phyloP scores from a whole-genome alignment of 2,329 filamentous ascomycete genomes.

The Paecilomyces dactylethromorphus region DNA sequence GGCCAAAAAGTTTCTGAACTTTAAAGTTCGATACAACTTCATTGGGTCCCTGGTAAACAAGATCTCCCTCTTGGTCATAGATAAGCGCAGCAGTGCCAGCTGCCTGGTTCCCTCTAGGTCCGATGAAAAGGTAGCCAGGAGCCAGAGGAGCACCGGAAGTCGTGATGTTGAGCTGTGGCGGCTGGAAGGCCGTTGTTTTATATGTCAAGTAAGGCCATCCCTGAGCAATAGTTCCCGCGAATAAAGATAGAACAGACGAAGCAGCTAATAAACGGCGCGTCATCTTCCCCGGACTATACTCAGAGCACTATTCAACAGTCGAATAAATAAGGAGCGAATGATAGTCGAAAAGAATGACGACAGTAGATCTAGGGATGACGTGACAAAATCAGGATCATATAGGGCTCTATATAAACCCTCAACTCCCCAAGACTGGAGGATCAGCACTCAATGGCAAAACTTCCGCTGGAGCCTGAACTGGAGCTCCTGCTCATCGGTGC shows the following conservation, averaged over 20 bases:
- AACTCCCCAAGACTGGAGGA: not conserved
- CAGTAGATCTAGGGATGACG: not conserved
- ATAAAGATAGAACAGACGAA: not conserved
- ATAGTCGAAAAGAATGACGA: not conserved
- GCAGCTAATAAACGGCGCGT: not conserved
- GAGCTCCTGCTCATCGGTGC: not conserved
- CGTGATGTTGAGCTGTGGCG: conserved; percentile 23
- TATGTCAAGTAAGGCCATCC: conserved; percentile 11
- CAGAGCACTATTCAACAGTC: conserved; percentile 21
- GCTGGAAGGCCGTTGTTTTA: conserved; percentile 12
- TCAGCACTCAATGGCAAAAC: not conserved
- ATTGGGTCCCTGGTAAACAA: conserved; percentile 29
- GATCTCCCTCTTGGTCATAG: conserved; percentile 26
- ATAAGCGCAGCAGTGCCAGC: conserved; percentile 27
- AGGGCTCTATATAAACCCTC: not conserved
- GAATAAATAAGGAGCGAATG: conserved; percentile 22
- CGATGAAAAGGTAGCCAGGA: conserved; percentile 28
- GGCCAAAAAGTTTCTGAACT: conserved; percentile 25
- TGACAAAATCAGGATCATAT: not conserved
- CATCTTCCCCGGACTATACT: not conserved
- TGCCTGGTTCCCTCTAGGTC: conserved; percentile 19
- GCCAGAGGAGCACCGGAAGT: conserved; percentile 21
- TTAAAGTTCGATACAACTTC: conserved; percentile 27
- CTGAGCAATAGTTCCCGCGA: not conserved
- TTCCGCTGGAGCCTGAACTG: not conserved